Conservation (phyloP, 176 grass and related monocot genomes). For the Cenchrus purpureus region DNA sequence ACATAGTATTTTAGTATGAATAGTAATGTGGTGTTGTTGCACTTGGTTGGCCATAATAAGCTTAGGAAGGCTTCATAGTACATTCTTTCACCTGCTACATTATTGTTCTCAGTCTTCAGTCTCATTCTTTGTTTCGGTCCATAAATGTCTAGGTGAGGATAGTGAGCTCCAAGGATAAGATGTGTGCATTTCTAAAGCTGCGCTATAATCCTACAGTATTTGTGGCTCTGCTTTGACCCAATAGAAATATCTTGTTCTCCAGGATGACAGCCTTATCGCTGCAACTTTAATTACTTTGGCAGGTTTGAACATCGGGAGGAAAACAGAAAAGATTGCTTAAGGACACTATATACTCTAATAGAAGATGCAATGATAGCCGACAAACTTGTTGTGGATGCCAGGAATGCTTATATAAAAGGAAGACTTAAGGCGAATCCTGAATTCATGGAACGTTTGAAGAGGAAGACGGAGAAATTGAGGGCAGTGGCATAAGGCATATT, state of each 20-base stretch:
- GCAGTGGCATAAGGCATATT: slow-evolving; percentile 37
- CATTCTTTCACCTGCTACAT: not conserved
- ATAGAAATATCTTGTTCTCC: not conserved
- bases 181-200: not conserved
- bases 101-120: not conserved
- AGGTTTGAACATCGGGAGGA: slow-evolving; percentile 92
- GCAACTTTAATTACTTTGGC: slow-evolving; percentile 33
- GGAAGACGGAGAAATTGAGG: slow-evolving; percentile 62
- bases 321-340: slow-evolving; percentile 97
- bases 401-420: slow-evolving; percentile 72
- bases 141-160: not conserved
- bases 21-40: not conserved
- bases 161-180: not conserved
- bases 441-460: slow-evolving; percentile 88
- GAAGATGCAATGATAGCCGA: slow-evolving; percentile 81
- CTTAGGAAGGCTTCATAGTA: not conserved
- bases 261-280: slow-evolving; percentile 15
- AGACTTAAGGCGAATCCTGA: slow-evolving; percentile 68
- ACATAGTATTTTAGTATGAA: not conserved
- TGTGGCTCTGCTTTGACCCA: not conserved
- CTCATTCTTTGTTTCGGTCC: not conserved
- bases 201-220: not conserved
- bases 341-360: slow-evolving; percentile 72
- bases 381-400: slow-evolving; percentile 62
- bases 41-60: not conserved